Base-by-base conservation (phyloP, 441 rosid genomes). In the Dalechampia spathulata region DNA sequence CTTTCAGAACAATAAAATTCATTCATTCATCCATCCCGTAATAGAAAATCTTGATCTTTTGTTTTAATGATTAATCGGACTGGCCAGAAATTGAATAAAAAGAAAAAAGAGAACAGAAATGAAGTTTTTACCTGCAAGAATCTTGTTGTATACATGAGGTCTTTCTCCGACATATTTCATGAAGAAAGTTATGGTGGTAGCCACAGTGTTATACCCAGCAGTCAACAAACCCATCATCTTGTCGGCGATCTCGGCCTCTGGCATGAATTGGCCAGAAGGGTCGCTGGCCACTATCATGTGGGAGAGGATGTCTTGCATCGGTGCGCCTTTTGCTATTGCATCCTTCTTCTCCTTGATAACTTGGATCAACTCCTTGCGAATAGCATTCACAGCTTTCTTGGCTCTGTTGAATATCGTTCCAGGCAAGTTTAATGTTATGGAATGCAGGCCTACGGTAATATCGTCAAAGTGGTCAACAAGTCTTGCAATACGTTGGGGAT, bases 161-260 rank as follows among this genome's bases (percentile, higher is more conserved):
- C 62, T 60, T 64, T 70, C 70, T 1, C 71, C 72, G 6, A 76
- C 66, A 36, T 70, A 70, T 58, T 73, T 76, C 67, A 76, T 58
- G 53, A 70, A 58, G 57, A 70, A 67, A 37, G 81, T 67, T 43
- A 70, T 62, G 1, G 64, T 52, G 7, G 68, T 65, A 27, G 74
- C 68, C 19, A 63, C 64, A 2, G 74, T 67, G 17, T 63, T 65
- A 12, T 76, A 68, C 2, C 75, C 75, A 12, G 78, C 75, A 38
- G 62, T 59, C 13, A 73, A 47, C 15, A 76, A 45, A 5, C 77
- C 73, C 64, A 72, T 62, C 9, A 69, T 43, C 27, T 68, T 70
- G 36, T 60, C 72, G 0, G 68, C 59, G 14, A 76, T 70, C 57
- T 73, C 69, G 2, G 49, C 52, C 63, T 73, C 72, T 5, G 65